These are phyloP conservation scores for Blastobotrys elegans DNA, from an alignment of 1,139 yeast species.

Conservation along the genomic window DNA sequence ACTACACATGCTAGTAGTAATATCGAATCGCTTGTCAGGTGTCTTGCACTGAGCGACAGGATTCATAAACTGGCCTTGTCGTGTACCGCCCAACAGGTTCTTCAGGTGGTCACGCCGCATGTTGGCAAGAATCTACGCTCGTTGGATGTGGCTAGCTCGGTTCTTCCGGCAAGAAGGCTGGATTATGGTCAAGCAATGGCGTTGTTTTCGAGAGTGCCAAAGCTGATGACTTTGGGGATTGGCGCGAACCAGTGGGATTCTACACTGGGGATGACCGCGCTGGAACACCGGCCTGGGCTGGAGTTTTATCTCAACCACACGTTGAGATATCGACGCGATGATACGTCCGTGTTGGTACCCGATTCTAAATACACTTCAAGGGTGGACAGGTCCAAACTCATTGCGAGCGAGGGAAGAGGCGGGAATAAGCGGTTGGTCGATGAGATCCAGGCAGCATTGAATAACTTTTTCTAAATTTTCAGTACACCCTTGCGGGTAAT, in stretches of 20 bases:
- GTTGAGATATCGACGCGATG: not conserved
- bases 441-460: not conserved
- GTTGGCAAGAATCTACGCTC: not conserved
- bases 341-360: not conserved
- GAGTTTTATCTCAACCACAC: conserved; percentile 2
- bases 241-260: conserved; percentile 2
- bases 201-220: conserved; percentile 1
- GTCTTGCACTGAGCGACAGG: not conserved
- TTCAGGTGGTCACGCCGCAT: not conserved
- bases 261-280: not conserved
- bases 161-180: not conserved
- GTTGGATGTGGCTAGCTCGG: conserved; percentile 1
- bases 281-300: not conserved
- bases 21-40: not conserved
- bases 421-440: not conserved
- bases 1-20: not conserved
- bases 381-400: no score
- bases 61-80: not conserved
- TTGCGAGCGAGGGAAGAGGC: not conserved
- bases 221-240: not conserved
- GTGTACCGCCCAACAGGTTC: not conserved
- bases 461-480: not conserved
- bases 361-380: not conserved
- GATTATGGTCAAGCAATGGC: not conserved
- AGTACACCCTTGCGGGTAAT: no score